Conservation (phyloP, 2,329 filamentous ascomycete genomes). For the Cladorrhinum sp. region DNA sequence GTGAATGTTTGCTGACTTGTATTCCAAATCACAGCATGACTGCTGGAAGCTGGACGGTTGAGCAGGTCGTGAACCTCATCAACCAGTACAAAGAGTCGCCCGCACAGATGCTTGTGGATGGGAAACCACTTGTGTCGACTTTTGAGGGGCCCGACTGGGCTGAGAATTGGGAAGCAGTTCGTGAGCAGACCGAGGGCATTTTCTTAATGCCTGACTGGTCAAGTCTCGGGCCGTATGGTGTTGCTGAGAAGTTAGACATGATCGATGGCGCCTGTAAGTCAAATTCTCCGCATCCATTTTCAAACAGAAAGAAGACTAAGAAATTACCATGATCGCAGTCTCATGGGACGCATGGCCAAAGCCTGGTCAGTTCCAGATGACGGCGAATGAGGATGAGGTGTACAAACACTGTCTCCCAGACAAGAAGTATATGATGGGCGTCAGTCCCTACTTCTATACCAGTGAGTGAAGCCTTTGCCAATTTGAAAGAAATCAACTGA, state of each 20-base stretch:
- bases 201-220: slow-evolving; percentile 46
- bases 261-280: slow-evolving; percentile 30
- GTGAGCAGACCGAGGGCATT: slow-evolving; percentile 35
- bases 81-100: slow-evolving; percentile 36
- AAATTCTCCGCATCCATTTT: background rate
- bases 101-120: slow-evolving; percentile 41
- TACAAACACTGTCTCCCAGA: slow-evolving; percentile 38
- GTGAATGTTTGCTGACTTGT: slow-evolving; percentile 5
- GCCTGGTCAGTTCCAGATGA: slow-evolving; percentile 37
- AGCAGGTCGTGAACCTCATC: slow-evolving; percentile 31
- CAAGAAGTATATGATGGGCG: slow-evolving; percentile 50
- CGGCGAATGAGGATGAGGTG: slow-evolving; percentile 37
- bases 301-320: background rate
- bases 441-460: slow-evolving; percentile 41
- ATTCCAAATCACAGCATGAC: slow-evolving; percentile 28
- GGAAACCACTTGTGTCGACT: slow-evolving; percentile 47
- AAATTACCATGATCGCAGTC: slow-evolving; percentile 32
- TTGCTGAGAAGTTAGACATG: slow-evolving; percentile 24
- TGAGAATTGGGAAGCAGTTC: slow-evolving; percentile 42
- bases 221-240: slow-evolving; percentile 37
- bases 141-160: slow-evolving; percentile 47
- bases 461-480: slow-evolving; percentile 31
- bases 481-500: slow-evolving; percentile 19
- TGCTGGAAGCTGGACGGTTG: slow-evolving; percentile 23
- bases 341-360: slow-evolving; percentile 50